Evolutionary conservation across 768 basidiomycete species (phyloP), one percentile per base, ranked within the genome.

Genomic region (Xerocomellus chrysenteron): DNA sequence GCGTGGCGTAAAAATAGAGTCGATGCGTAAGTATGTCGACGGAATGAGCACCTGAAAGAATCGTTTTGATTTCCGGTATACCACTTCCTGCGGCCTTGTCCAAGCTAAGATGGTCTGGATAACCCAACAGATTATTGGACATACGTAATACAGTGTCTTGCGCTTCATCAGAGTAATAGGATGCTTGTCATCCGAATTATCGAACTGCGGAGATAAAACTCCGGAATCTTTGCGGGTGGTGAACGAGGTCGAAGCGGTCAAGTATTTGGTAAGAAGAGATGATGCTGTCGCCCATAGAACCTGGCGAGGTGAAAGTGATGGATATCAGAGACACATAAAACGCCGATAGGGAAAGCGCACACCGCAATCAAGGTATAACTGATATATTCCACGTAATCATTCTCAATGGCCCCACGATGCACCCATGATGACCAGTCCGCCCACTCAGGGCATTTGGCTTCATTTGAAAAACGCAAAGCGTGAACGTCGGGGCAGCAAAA

Each of bases 1-100:
- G 26, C 2, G 5, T 19, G 28, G 40, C 12, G n/a, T 56, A 17
- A 62, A 26, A 56, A 54, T 36, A 12, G 4, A 54, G 59, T 55
- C 44, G 63, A 44, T 51, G 55, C 50, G 47, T 36, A 47, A 58
- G 33, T 46, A 54, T 54, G 37, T 40, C 21, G 4, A 6, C 24
- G 50, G 40, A 52, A 48, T 13, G 12, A 14, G 50, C 4, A 86
- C 91, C 93, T 48, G 90, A 92, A 43, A 96, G 79, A 54, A 96
- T 94, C 0, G 91, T 92, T 72, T 99, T 99, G 69, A 99, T 88
- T 72, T 99, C 96, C 0, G 95, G 94, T 54, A 98, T 95, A 47
- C 97, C 97, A 66, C 89, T 92, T 19, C 97, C 97, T 19, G 94
- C 93, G 11, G 97, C 93, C 88, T 68, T 91, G 63, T 57, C 49